A percentile compares a stretch with the other conserved stretches of the same genome.
phyloP scores from a whole-genome alignment of 2,329 filamentous ascomycete species.

The Tolypocladium nubicola region DNA sequence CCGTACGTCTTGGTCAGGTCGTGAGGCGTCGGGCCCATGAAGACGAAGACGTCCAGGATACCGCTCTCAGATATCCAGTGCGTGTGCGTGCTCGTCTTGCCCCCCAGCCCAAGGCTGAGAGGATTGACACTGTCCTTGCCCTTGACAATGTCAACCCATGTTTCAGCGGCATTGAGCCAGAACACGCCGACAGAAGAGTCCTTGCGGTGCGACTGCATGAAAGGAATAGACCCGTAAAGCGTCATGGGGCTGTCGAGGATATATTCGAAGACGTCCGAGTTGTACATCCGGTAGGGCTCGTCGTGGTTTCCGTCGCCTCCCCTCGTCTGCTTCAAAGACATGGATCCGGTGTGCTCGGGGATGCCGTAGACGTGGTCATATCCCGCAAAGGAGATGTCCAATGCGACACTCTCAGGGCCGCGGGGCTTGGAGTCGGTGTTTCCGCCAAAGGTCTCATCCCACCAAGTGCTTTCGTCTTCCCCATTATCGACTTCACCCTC shows the following conservation, averaged over 20 bases:
- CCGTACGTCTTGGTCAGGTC: slow-evolving; percentile 75
- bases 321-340: slow-evolving; percentile 83
- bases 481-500: slow-evolving; percentile 33
- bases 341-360: slow-evolving; percentile 78
- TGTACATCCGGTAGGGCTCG: slow-evolving; percentile 92
- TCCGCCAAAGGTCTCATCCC: slow-evolving; percentile 93
- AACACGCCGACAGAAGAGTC: slow-evolving; percentile 91
- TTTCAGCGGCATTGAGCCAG: slow-evolving; percentile 95
- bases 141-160: slow-evolving; percentile 93
- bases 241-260: slow-evolving; percentile 97
- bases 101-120: slow-evolving; percentile 57
- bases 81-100: slow-evolving; percentile 70
- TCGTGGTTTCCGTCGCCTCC: slow-evolving; percentile 76
- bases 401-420: slow-evolving; percentile 80
- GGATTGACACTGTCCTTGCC: slow-evolving; percentile 63
- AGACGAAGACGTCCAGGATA: slow-evolving; percentile 84
- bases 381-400: slow-evolving; percentile 86
- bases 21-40: slow-evolving; percentile 78
- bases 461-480: slow-evolving; percentile 86
- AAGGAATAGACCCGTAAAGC: slow-evolving; percentile 90
- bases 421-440: slow-evolving; percentile 93
- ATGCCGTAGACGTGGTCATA: slow-evolving; percentile 93
- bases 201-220: slow-evolving; percentile 95
- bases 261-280: slow-evolving; percentile 96
- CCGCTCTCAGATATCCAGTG: slow-evolving; percentile 97